Evolutionary conservation across 2,329 filamentous ascomycete genomes (phyloP).

Genomic region (Cordyceps farinosa): DNA sequence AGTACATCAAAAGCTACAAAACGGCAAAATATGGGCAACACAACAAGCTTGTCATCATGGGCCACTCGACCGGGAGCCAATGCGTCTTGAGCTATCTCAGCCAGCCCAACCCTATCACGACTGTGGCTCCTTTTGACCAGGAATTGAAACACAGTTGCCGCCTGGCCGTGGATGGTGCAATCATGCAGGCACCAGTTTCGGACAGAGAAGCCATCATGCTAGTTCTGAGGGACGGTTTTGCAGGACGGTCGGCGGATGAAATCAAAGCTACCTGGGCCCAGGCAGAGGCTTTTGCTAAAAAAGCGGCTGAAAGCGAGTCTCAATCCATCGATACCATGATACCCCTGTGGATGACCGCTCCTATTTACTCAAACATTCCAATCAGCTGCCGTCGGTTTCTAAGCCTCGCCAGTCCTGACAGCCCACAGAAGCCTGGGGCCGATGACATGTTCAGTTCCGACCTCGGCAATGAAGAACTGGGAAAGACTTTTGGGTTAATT

Average conservation of each 20-base stretch:
- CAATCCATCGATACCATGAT: constrained; percentile 29
- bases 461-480: constrained; percentile 46
- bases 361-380: constrained; percentile 30
- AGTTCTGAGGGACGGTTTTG: constrained; percentile 32
- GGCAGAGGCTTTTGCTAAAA: constrained; percentile 35
- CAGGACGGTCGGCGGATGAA: constrained; percentile 27
- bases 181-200: constrained; percentile 61
- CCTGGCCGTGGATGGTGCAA: constrained; percentile 51
- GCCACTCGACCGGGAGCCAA: constrained; percentile 65
- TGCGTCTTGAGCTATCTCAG: constrained; percentile 61
- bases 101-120: constrained; percentile 36
- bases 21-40: constrained; percentile 31
- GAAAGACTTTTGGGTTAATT: constrained; percentile 53
- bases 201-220: constrained; percentile 52
- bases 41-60: constrained; percentile 60
- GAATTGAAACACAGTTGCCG: constrained; percentile 34
- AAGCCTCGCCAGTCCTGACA: constrained; percentile 47
- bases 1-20: constrained; percentile 33
- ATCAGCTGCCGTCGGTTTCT: constrained; percentile 29
- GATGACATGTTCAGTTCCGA: constrained; percentile 67
- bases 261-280: constrained; percentile 35
- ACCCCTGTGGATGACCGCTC: constrained; percentile 30
- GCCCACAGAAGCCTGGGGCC: constrained; percentile 48
- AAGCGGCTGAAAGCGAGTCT: constrained; percentile 20
- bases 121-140: constrained; percentile 23